Percentiles rank a stretch among this genome's conserved stretches.
These are phyloP conservation scores for Gloeophyllum trabeum DNA, from an alignment of 768 basidiomycete genomes.

Conservation along the genomic window DNA sequence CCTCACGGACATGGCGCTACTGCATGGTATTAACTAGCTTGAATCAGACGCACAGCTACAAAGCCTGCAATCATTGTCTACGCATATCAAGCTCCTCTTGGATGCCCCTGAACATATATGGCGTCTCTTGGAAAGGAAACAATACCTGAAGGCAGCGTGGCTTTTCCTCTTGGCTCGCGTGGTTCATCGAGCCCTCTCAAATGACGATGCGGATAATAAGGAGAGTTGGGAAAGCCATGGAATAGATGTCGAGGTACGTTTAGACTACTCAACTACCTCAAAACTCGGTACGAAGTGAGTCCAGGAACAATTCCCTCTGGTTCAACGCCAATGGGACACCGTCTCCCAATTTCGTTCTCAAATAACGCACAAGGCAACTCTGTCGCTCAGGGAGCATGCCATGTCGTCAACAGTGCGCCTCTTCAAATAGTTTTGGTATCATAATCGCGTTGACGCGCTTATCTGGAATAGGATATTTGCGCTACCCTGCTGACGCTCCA, in stretches of 20 bases:
- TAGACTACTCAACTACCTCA: neutral
- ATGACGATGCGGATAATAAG: constrained; percentile 54
- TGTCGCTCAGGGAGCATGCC: constrained; percentile 57
- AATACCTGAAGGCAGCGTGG: constrained; percentile 79
- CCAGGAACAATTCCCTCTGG: constrained; percentile 79
- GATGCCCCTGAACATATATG: constrained; percentile 91
- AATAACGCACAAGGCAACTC: constrained; percentile 79
- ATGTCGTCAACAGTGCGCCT: constrained; percentile 39
- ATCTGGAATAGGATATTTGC: constrained; percentile 25
- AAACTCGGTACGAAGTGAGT: neutral
- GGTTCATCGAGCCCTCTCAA: constrained; percentile 64
- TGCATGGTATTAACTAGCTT: no score
- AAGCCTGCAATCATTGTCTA: constrained; percentile 64
- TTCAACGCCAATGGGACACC: constrained; percentile 89
- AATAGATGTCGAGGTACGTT: constrained; percentile 45
- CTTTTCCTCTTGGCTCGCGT: constrained; percentile 79
- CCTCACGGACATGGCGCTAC: no score
- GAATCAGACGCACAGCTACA: constrained; percentile 58
- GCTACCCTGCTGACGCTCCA: constrained; percentile 76
- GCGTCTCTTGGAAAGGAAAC: constrained; percentile 72
- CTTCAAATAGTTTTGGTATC: neutral
- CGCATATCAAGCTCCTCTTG: constrained; percentile 83
- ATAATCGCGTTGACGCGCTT: constrained; percentile 1
- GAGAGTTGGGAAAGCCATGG: constrained; percentile 47
- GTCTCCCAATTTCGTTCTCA: constrained; percentile 81